Evolutionary conservation across 371 early-diverging fungal genomes (phyloP).

Genomic region (Apophysomyces sp.): DNA sequence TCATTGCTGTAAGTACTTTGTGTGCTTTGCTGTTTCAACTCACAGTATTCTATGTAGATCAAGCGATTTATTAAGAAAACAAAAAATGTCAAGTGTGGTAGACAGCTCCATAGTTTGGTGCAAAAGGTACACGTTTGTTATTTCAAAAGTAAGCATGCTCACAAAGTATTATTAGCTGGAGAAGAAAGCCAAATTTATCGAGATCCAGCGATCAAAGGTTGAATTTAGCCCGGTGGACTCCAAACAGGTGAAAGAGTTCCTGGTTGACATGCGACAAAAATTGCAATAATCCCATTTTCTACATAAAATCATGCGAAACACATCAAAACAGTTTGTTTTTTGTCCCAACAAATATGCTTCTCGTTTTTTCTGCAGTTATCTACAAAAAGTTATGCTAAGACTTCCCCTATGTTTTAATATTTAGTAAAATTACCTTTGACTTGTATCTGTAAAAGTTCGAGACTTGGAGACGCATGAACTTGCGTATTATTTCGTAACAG

Average conservation of each 20-base stretch:
- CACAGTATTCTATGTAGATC: conserved; percentile 26
- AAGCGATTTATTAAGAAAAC: conserved; percentile 63
- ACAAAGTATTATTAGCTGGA: conserved; percentile 11
- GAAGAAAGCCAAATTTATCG: conserved; percentile 15
- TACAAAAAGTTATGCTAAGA: no score
- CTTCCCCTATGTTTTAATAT: no score
- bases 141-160: neutral
- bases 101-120: conserved; percentile 71
- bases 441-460: no score
- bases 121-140: conserved; percentile 68
- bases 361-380: no score
- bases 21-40: neutral
- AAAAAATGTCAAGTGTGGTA: conserved; percentile 66
- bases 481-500: no score
- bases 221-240: conserved; percentile 17
- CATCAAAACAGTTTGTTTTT: neutral
- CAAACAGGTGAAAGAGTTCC: conserved; percentile 11
- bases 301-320: neutral
- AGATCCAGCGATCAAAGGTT: conserved; percentile 15
- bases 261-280: conserved; percentile 14
- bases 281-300: conserved; percentile 4
- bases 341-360: no score
- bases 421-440: no score
- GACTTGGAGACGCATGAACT: no score
- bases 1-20: conserved; percentile 52